These are phyloP conservation scores for Pezicula carpinea DNA, from an alignment of 2,329 filamentous ascomycete species.

Conservation along the genomic window DNA sequence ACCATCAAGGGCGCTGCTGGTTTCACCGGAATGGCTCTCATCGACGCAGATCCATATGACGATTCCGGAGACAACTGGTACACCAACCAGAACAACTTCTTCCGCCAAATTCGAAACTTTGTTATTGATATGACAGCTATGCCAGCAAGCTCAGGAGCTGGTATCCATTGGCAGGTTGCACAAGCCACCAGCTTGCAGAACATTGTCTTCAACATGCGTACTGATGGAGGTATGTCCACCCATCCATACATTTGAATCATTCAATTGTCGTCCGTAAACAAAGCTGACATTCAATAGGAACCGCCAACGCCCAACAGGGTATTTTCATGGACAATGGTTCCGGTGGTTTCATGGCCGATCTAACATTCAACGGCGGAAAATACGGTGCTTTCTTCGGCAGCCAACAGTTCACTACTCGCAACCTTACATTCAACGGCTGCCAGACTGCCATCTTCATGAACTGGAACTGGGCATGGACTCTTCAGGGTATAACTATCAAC, in stretches of 20 bases:
- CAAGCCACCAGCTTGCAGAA: constrained; percentile 79
- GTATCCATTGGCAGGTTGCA: constrained; percentile 84
- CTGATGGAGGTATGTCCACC: constrained; percentile 44
- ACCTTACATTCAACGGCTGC: constrained; percentile 76
- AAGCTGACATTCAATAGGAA: neutral
- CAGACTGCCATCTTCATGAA: constrained; percentile 83
- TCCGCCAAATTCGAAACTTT: constrained; percentile 78
- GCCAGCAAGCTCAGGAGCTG: constrained; percentile 56
- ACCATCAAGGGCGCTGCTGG: constrained; percentile 67
- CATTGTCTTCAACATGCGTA: constrained; percentile 74
- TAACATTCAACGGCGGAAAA: constrained; percentile 78
- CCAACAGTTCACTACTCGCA: constrained; percentile 84
- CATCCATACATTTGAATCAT: too few species aligned
- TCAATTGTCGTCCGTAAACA: too few species aligned
- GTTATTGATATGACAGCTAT: constrained; percentile 69
- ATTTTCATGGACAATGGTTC: constrained; percentile 84
- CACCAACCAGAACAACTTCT: constrained; percentile 79
- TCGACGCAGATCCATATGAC: constrained; percentile 84
- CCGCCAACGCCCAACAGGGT: constrained; percentile 64
- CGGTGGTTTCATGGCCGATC: constrained; percentile 77
- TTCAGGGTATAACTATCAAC: constrained; percentile 72
- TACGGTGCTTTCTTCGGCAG: constrained; percentile 77
- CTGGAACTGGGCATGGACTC: constrained; percentile 87
- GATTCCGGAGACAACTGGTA: constrained; percentile 66
- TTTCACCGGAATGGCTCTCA: constrained; percentile 82